Percentiles rank a stretch among this genome's conserved stretches.
Conservation (phyloP, 2,329 filamentous ascomycete species). For the Amphichorda felina region DNA sequence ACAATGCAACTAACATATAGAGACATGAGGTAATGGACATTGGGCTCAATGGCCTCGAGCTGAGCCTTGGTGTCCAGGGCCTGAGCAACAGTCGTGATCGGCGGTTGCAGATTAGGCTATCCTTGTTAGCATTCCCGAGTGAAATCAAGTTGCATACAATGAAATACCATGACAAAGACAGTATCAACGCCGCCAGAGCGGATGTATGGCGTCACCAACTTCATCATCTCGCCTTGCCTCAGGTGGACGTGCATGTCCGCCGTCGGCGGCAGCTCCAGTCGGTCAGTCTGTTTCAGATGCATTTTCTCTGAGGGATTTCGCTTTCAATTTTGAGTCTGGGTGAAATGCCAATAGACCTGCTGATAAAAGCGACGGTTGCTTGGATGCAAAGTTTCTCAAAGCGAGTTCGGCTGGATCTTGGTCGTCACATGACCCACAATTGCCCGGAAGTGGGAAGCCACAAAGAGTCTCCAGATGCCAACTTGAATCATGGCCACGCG, state of each 20-base stretch:
- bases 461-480: too few species aligned
- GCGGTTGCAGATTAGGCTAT: slow-evolving; percentile 6
- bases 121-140: neutral
- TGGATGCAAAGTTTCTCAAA: too few species aligned
- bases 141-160: too few species aligned
- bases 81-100: slow-evolving; percentile 5
- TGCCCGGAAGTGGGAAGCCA: too few species aligned
- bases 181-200: slow-evolving; percentile 54
- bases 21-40: slow-evolving; percentile 62
- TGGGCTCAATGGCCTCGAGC: slow-evolving; percentile 46
- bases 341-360: too few species aligned
- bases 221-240: slow-evolving; percentile 54
- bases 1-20: slow-evolving; percentile 36
- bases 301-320: slow-evolving; percentile 13
- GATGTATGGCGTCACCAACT: slow-evolving; percentile 36
- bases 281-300: slow-evolving; percentile 20
- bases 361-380: too few species aligned
- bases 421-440: neutral
- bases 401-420: too few species aligned
- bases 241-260: slow-evolving; percentile 64
- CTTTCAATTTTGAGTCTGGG: neutral
- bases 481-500: too few species aligned
- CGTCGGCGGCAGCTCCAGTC: slow-evolving; percentile 45
- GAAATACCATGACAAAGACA: slow-evolving; percentile 32
- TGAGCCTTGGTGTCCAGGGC: slow-evolving; percentile 50